phyloP scores from a whole-genome alignment of 441 rosid species.

The Pelargonium australe region DNA sequence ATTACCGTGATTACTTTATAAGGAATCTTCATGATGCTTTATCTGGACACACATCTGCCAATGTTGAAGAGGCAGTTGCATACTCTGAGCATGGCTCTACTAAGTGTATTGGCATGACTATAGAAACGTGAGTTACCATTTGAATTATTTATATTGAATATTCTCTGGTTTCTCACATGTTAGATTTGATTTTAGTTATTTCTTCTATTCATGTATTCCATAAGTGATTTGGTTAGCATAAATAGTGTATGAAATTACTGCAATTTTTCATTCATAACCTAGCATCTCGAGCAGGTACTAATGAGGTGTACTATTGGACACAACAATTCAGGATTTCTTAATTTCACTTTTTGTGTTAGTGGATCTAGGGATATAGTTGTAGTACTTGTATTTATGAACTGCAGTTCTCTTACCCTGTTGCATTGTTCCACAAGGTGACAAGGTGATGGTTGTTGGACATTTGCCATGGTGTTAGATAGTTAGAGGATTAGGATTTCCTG shows the following conservation, averaged over 20 bases:
- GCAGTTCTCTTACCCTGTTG: not conserved
- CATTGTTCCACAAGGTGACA: not conserved
- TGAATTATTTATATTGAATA: not conserved
- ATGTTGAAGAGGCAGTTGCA: slow-evolving; percentile 94
- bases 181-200: not conserved
- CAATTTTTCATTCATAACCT: not conserved
- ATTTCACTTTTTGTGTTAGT: not conserved
- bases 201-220: slow-evolving; percentile 3
- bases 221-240: not conserved
- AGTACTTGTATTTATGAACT: not conserved
- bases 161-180: not conserved
- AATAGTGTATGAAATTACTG: not conserved
- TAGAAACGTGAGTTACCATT: slow-evolving; percentile 75
- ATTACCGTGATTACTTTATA: slow-evolving; percentile 84
- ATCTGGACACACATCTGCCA: slow-evolving; percentile 93
- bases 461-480: not conserved
- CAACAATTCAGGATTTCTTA: not conserved
- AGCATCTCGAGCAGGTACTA: not conserved
- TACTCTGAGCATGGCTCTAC: slow-evolving; percentile 89
- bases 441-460: not conserved
- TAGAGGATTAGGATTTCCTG: not conserved
- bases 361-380: not conserved
- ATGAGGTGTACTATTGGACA: not conserved
- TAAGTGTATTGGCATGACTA: slow-evolving; percentile 99
- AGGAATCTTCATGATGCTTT: slow-evolving; percentile 96